phyloP scores from a whole-genome alignment of 371 early-diverging fungal genomes.

The Mucor sp. region DNA sequence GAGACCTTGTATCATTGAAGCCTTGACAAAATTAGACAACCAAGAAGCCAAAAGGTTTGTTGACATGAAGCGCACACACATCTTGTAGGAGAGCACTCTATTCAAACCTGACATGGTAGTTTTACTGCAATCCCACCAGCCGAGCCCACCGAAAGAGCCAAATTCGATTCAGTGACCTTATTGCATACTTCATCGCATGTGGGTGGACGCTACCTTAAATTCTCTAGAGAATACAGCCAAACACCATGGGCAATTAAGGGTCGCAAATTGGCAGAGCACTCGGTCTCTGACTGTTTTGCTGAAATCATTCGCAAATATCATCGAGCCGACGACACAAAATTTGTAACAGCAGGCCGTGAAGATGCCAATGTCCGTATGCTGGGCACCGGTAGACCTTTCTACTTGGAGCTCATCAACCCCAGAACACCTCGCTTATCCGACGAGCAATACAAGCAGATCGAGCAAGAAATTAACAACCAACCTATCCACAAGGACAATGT shows the following conservation, averaged over 20 bases:
- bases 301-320: conserved; percentile 58
- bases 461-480: conserved; percentile 58
- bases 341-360: conserved; percentile 93
- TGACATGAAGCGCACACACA: too few relatives aligned
- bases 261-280: conserved; percentile 68
- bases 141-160: conserved; percentile 29
- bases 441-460: conserved; percentile 52
- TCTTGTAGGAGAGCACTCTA: too few relatives aligned
- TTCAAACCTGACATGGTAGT: conserved; percentile 6
- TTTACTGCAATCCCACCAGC: conserved; percentile 52
- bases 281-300: conserved; percentile 83
- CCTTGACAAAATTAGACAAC: conserved; percentile 51
- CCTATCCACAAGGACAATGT: conserved; percentile 50
- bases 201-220: conserved; percentile 85
- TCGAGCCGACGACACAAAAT: conserved; percentile 66
- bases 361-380: conserved; percentile 98
- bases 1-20: conserved; percentile 54
- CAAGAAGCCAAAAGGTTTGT: conserved; percentile 55
- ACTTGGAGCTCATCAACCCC: conserved; percentile 87
- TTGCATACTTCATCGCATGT: conserved; percentile 54
- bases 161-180: conserved; percentile 39
- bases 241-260: conserved; percentile 85
- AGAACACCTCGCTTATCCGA: conserved; percentile 31
- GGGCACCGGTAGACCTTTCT: conserved; percentile 94
- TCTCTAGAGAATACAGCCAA: conserved; percentile 82